A percentile compares a stretch with the other conserved stretches of the same genome.
Conservation (phyloP, 2,329 filamentous ascomycete genomes). For the Phyllosticta capitalensis region DNA sequence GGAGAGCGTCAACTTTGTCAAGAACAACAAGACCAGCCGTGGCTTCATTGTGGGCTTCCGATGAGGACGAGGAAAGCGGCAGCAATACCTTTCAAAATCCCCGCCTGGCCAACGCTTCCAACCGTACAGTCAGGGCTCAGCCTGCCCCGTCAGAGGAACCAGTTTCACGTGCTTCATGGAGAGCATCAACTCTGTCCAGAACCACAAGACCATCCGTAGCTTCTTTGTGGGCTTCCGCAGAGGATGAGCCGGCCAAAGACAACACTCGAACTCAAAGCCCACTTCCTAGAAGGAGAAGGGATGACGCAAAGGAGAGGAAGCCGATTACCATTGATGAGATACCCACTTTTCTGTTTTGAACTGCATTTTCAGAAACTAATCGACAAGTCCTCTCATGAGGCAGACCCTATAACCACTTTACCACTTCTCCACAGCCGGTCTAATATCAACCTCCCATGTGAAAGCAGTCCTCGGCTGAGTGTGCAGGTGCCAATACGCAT, state of each 20-base stretch:
- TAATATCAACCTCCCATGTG: slow-evolving; percentile 71
- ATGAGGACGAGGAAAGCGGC: background rate
- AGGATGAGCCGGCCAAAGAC: background rate
- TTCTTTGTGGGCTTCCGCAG: background rate
- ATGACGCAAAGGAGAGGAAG: slow-evolving; percentile 18
- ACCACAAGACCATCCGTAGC: background rate
- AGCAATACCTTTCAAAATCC: background rate
- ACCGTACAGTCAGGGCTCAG: background rate
- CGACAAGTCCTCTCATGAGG: background rate
- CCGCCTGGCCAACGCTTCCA: background rate
- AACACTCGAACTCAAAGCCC: background rate
- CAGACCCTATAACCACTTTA: slow-evolving; percentile 28
- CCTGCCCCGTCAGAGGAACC: background rate
- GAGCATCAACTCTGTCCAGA: background rate
- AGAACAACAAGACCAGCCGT: too few species aligned
- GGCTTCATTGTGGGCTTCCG: too few species aligned
- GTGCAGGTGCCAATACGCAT: slow-evolving; percentile 77
- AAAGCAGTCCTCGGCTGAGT: slow-evolving; percentile 70
- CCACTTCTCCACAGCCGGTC: slow-evolving; percentile 79
- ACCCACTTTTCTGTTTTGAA: slow-evolving; percentile 36
- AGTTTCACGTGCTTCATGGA: background rate
- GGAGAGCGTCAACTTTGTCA: too few species aligned
- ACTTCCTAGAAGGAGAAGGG: slow-evolving; percentile 14
- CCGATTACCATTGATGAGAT: slow-evolving; percentile 28
- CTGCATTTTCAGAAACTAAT: background rate